Evolutionary conservation across 2,329 filamentous ascomycete species (phyloP).

Genomic region (Keithomyces neogunnii): DNA sequence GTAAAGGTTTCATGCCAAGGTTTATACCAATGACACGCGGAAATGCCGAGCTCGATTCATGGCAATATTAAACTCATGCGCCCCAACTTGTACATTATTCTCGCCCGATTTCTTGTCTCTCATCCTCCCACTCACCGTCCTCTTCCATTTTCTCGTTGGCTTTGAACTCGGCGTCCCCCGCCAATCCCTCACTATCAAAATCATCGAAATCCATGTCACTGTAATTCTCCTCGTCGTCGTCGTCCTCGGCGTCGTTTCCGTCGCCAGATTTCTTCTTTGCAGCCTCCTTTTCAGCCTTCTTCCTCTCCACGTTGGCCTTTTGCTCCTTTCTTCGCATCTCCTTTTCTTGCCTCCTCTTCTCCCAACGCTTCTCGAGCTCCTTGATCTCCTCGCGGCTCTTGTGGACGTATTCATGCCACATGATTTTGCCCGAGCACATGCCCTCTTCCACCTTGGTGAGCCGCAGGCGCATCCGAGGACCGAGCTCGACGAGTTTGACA

Average conservation of each 20-base stretch:
- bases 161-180: constrained; percentile 40
- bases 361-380: constrained; percentile 76
- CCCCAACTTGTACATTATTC: background rate
- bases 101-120: constrained; percentile 23
- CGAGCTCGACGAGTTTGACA: constrained; percentile 86
- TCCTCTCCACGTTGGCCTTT: constrained; percentile 83
- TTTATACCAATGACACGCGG: too few relatives aligned
- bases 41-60: too few relatives aligned
- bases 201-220: constrained; percentile 37
- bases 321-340: constrained; percentile 74
- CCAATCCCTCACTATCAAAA: constrained; percentile 43
- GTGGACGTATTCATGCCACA: constrained; percentile 95
- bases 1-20: too few relatives aligned
- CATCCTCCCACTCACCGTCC: constrained; percentile 44
- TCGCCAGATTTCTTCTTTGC: constrained; percentile 28
- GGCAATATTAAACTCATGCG: too few relatives aligned
- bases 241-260: constrained; percentile 29
- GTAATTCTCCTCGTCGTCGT: constrained; percentile 36
- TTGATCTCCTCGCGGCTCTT: constrained; percentile 74
- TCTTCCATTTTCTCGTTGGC: constrained; percentile 41
- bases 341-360: constrained; percentile 69
- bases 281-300: constrained; percentile 46
- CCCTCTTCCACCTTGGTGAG: constrained; percentile 96
- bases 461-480: constrained; percentile 79
- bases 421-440: constrained; percentile 76